phyloP scores from a whole-genome alignment of 768 basidiomycete genomes.

The Auriscalpium microsporum region DNA sequence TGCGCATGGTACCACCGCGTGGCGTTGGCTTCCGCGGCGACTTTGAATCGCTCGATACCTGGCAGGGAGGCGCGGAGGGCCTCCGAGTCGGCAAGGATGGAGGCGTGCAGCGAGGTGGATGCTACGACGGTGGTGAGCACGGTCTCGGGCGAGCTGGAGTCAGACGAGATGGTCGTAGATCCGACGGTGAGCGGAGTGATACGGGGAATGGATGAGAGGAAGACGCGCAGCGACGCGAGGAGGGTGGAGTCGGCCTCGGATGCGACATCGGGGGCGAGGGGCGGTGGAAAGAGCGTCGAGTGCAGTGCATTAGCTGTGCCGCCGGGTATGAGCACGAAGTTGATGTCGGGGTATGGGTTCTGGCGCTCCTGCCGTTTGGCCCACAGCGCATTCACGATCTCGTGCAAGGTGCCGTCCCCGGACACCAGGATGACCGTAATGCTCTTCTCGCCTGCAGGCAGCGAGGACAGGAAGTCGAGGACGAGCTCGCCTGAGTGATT shows the following conservation, averaged over 20 bases:
- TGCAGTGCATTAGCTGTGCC: constrained; percentile 95
- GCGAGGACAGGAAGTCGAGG: constrained; percentile 27
- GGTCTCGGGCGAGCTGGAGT: not conserved
- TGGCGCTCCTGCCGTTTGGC: not conserved
- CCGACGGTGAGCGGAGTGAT: constrained; percentile 45
- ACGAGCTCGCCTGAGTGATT: constrained; percentile 49
- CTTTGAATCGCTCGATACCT: constrained; percentile 78
- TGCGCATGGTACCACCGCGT: constrained; percentile 58
- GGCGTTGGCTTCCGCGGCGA: constrained; percentile 73
- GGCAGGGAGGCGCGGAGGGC: constrained; percentile 58
- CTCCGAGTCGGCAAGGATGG: constrained; percentile 79
- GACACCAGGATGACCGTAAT: constrained; percentile 58
- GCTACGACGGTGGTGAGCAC: constrained; percentile 72
- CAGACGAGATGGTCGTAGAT: constrained; percentile 32
- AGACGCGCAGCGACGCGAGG: constrained; percentile 26
- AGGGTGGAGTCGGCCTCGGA: constrained; percentile 35
- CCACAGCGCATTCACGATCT: constrained; percentile 63
- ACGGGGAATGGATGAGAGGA: constrained; percentile 6
- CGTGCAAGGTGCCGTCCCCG: constrained; percentile 90
- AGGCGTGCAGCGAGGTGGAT: constrained; percentile 80
- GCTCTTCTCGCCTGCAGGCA: constrained; percentile 17
- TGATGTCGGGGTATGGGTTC: constrained; percentile 17
- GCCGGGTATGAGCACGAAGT: constrained; percentile 53
- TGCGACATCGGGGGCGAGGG: constrained; percentile 11
- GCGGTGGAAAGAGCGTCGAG: constrained; percentile 61